A percentile compares a stretch with the other conserved stretches of the same genome.
Conservation (phyloP, 148 eudicot species). For the Pharnaceum exiguum region DNA sequence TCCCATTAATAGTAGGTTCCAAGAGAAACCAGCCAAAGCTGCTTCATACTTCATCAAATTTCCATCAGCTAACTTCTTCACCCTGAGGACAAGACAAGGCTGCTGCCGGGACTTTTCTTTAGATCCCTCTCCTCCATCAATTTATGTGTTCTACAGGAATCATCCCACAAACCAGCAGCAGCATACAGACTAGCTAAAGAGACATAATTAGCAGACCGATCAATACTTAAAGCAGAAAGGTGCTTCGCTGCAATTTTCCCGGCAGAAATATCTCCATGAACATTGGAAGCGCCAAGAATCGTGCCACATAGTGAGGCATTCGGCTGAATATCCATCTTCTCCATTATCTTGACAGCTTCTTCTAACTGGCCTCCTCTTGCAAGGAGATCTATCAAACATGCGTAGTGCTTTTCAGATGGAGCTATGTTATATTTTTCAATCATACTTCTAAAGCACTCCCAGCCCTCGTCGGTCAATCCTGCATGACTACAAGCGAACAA, state of each 20-base stretch:
- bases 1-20: background rate
- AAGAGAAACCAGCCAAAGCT: no score
- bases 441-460: constrained; percentile 28
- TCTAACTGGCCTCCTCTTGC: constrained; percentile 34
- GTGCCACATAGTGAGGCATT: constrained; percentile 25
- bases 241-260: constrained; percentile 25
- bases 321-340: constrained; percentile 27
- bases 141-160: constrained; percentile 15
- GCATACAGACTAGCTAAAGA: constrained; percentile 26
- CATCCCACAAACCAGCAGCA: constrained; percentile 28
- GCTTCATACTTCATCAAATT: constrained; percentile 7
- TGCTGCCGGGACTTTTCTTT: constrained; percentile 30
- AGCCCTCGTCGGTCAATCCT: constrained; percentile 23
- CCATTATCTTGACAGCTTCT: constrained; percentile 24
- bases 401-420: constrained; percentile 33
- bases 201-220: constrained; percentile 22
- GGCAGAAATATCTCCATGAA: constrained; percentile 22
- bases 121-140: constrained; percentile 19
- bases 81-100: constrained; percentile 14
- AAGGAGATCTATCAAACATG: constrained; percentile 35
- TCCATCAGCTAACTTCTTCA: constrained; percentile 6
- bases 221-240: constrained; percentile 17
- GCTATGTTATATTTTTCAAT: constrained; percentile 19
- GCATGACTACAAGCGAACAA: constrained; percentile 37
- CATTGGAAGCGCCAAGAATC: constrained; percentile 34